These are phyloP conservation scores for Aspergillus persii DNA, from an alignment of 2,329 filamentous ascomycete species.

Conservation along the genomic window DNA sequence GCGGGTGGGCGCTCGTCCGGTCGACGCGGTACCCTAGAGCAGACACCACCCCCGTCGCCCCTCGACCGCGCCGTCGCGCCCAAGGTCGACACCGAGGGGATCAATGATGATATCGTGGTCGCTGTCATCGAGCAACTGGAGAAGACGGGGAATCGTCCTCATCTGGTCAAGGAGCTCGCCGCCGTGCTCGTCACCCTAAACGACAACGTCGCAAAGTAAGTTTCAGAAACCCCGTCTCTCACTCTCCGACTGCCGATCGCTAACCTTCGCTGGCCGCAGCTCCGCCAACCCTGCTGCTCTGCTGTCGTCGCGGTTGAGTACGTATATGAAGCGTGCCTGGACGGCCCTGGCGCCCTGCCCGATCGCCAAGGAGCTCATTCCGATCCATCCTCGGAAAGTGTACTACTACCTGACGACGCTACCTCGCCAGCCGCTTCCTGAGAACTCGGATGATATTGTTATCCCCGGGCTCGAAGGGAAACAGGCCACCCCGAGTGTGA, in stretches of 20 bases:
- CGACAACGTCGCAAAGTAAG: slow-evolving; percentile 87
- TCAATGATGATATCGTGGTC: slow-evolving; percentile 94
- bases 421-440: slow-evolving; percentile 76
- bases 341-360: slow-evolving; percentile 77
- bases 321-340: slow-evolving; percentile 87
- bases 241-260: slow-evolving; percentile 11
- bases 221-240: slow-evolving; percentile 23
- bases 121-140: slow-evolving; percentile 85
- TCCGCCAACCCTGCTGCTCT: slow-evolving; percentile 95
- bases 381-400: slow-evolving; percentile 87
- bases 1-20: slow-evolving; percentile 21
- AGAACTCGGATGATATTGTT: slow-evolving; percentile 55
- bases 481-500: slow-evolving; percentile 81
- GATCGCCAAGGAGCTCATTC: slow-evolving; percentile 86
- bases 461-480: slow-evolving; percentile 51
- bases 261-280: slow-evolving; percentile 50
- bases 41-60: slow-evolving; percentile 79
- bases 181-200: slow-evolving; percentile 73
- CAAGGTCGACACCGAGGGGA: slow-evolving; percentile 74
- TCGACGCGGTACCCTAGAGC: slow-evolving; percentile 57
- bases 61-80: slow-evolving; percentile 46
- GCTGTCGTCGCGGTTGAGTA: slow-evolving; percentile 85
- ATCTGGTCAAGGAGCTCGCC: slow-evolving; percentile 91
- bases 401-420: slow-evolving; percentile 96
- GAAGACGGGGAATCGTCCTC: slow-evolving; percentile 85